These are phyloP conservation scores for Vinca minor DNA, from an alignment of 257 asterid genomes.

Conservation along the genomic window DNA sequence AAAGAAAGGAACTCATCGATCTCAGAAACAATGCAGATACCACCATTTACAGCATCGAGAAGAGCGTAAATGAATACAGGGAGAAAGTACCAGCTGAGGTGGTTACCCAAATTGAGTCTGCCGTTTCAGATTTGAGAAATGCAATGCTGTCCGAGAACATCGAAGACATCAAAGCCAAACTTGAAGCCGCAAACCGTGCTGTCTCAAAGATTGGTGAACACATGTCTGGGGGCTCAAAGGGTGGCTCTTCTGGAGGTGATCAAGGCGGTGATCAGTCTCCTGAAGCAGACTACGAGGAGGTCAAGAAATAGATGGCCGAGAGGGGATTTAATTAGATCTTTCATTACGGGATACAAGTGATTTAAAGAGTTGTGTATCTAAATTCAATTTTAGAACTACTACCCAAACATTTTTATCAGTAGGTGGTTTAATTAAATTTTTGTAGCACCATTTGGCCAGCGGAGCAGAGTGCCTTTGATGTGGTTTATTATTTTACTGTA, in stretches of 20 bases:
- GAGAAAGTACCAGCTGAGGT: constrained; percentile 66
- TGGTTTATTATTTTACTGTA: background rate
- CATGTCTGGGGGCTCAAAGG: constrained; percentile 45
- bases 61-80: constrained; percentile 56
- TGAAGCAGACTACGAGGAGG: constrained; percentile 78
- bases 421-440: constrained; percentile 5
- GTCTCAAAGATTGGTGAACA: constrained; percentile 73
- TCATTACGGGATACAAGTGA: too few species aligned
- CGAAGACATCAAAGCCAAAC: constrained; percentile 54
- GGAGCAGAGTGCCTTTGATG: background rate
- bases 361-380: constrained; percentile 2
- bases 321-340: background rate
- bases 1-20: constrained; percentile 57
- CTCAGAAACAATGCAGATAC: constrained; percentile 57
- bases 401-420: constrained; percentile 2
- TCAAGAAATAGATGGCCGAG: constrained; percentile 55
- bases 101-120: constrained; percentile 50
- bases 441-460: too few species aligned
- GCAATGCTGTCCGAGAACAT: constrained; percentile 36
- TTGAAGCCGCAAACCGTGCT: constrained; percentile 65
- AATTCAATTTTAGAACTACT: background rate
- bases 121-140: constrained; percentile 50
- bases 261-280: constrained; percentile 64
- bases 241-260: constrained; percentile 43
- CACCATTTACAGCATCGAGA: constrained; percentile 57